A percentile compares a stretch with the other conserved stretches of the same genome.
Evolutionary conservation across 2,329 filamentous ascomycete species (phyloP).

Genomic region (Ascochyta koolunga): DNA sequence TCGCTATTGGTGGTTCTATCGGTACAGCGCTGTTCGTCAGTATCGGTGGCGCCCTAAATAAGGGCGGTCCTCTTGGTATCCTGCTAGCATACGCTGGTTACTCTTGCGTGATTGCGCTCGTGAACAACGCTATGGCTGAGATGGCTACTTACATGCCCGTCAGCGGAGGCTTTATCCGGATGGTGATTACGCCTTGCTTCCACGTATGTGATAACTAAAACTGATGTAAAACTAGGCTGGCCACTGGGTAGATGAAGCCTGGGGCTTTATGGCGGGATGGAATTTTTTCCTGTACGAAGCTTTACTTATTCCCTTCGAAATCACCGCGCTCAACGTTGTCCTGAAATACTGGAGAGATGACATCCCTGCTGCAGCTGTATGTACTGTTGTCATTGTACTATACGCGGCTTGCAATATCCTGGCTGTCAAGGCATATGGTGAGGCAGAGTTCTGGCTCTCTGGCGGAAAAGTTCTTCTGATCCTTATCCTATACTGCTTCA

Average conservation of each 20-base stretch:
- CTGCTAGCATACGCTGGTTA: conserved; percentile 66
- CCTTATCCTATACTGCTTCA: conserved; percentile 53
- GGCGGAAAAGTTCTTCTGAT: conserved; percentile 55
- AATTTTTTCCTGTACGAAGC: conserved; percentile 61
- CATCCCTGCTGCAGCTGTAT: conserved; percentile 51
- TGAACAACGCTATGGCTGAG: conserved; percentile 71
- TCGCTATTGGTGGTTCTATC: conserved; percentile 50
- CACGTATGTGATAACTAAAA: not conserved
- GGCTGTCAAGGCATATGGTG: conserved; percentile 55
- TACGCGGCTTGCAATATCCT: conserved; percentile 54
- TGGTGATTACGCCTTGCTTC: conserved; percentile 33
- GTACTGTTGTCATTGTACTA: conserved; percentile 50
- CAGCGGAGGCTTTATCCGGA: conserved; percentile 67
- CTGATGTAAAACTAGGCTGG: conserved; percentile 52
- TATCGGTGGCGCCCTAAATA: conserved; percentile 63
- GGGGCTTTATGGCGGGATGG: conserved; percentile 63
- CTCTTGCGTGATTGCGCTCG: conserved; percentile 61
- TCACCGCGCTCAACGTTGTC: conserved; percentile 52
- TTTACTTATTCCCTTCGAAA: conserved; percentile 59
- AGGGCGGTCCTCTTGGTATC: conserved; percentile 59
- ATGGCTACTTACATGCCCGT: conserved; percentile 69
- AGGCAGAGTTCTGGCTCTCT: conserved; percentile 54
- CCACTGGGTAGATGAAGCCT: conserved; percentile 69
- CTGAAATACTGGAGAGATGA: conserved; percentile 54
- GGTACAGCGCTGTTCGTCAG: conserved; percentile 63